phyloP scores from a whole-genome alignment of 371 early-diverging fungal genomes.

The Mortierella sp. region DNA sequence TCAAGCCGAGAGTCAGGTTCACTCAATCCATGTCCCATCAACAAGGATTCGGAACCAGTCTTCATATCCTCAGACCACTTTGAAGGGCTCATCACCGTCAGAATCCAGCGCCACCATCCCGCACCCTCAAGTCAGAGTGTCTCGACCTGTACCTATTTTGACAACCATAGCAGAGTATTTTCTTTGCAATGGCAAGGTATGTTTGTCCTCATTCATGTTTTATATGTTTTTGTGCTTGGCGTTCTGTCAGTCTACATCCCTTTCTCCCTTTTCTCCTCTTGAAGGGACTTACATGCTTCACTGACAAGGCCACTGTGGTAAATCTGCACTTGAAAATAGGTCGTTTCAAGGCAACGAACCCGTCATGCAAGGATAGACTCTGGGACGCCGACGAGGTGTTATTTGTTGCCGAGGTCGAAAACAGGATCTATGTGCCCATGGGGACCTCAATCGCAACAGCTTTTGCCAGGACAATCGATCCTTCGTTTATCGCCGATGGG shows the following conservation, averaged over 20 bases:
- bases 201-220: not conserved
- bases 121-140: not conserved
- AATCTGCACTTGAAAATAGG: not conserved
- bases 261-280: not conserved
- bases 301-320: too few species aligned
- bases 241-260: not conserved
- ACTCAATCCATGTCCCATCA: constrained; percentile 26
- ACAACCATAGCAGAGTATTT: constrained; percentile 32
- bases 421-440: constrained; percentile 19
- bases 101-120: constrained; percentile 21
- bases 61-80: constrained; percentile 37
- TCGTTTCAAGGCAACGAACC: constrained; percentile 51
- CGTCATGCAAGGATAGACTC: constrained; percentile 13
- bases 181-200: constrained; percentile 53
- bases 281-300: not conserved
- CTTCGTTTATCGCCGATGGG: constrained; percentile 42
- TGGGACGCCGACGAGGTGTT: constrained; percentile 51
- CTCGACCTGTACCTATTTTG: constrained; percentile 38
- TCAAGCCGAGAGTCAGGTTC: constrained; percentile 1
- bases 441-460: constrained; percentile 38
- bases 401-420: constrained; percentile 49
- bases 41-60: constrained; percentile 30
- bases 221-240: not conserved
- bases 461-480: constrained; percentile 44
- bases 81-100: constrained; percentile 41